Evolutionary conservation across 805 yeast genomes (phyloP), one percentile per base, ranked within the genome.

Genomic region (Ogataea zsoltii): DNA sequence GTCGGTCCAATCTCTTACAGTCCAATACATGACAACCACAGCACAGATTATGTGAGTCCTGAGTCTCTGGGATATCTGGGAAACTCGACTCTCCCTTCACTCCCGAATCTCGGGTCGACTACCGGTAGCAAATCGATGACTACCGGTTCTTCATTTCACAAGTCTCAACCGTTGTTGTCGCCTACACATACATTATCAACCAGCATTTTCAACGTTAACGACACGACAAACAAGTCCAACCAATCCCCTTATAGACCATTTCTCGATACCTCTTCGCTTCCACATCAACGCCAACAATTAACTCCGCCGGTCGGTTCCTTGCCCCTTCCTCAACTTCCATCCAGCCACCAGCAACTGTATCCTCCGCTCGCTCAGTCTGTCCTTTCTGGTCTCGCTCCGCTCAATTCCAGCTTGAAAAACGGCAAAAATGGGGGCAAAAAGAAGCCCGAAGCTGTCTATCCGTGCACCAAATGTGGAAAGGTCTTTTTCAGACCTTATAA

Each of bases 401-500:
- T 21, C 30, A 25, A 7, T 16, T n/a, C 29, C 9, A 28, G 10
- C 9, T 16, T 15, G n/a, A 35, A 36, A 31, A 21, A 14, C 7
- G 16, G 14, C 15, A 39, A 31, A 15, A 10, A 34, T 3, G 23
- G 36, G 6, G 40, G 38, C 18, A 28, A 34, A 10, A 23, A 45
- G 2, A 53, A 48, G 28, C 42, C 47, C 15, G 48, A 43, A 3
- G 29, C 50, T 4, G 36, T 33, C 4, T 70, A 61, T 51, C 70
- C 72, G 4, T 76, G 81, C 52, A 58, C 60, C 7, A 58, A 62
- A 3, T 76, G 81, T 55, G 71, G 68, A 11, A 76, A 74, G 51
- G 65, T 65, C 11, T 76, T 76, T 55, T 70, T 66, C 51, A 74
- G 74, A 49, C 77, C 77, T 5, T 76, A 76, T 60, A 76, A 76